These are phyloP conservation scores for Perkinsus marinus DNA, from an alignment of 169 alveolate genomes.

Conservation along the genomic window DNA sequence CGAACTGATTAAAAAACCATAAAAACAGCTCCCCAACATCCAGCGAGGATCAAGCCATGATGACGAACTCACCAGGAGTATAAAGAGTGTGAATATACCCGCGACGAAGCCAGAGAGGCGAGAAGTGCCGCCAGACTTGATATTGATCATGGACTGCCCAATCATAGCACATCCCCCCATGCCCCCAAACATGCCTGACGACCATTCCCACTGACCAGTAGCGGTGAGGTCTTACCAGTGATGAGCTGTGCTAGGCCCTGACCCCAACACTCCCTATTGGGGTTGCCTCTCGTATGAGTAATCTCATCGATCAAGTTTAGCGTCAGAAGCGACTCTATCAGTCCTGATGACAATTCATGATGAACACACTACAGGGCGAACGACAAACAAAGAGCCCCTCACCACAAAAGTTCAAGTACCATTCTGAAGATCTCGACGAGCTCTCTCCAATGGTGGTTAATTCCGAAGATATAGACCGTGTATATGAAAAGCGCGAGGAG, in stretches of 20 bases:
- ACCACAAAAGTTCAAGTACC: no score
- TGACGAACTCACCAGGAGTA: not conserved
- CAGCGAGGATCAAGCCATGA: not conserved
- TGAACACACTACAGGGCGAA: not conserved
- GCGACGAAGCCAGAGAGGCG: not conserved
- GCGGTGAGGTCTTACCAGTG: not conserved
- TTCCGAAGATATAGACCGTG: no score
- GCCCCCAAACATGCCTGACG: not conserved
- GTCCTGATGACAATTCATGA: not conserved
- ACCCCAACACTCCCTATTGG: not conserved
- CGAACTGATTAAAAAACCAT: not conserved
- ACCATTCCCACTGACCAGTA: no score
- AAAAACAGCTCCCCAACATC: not conserved
- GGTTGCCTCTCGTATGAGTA: not conserved
- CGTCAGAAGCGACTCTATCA: constrained; percentile 2
- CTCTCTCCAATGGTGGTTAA: no score
- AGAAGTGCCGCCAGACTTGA: not conserved
- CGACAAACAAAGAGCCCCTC: not conserved
- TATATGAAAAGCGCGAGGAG: no score
- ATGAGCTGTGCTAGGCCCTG: not conserved
- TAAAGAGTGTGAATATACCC: not conserved
- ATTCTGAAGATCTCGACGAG: no score
- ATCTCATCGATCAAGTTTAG: constrained; percentile 2
- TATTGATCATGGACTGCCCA: constrained; percentile 5
- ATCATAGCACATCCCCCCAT: constrained; percentile 12